Percentiles rank a stretch among this genome's conserved stretches.
These are phyloP conservation scores for Lachancea lanzarotensis DNA, from an alignment of 805 yeast species.

Conservation along the genomic window DNA sequence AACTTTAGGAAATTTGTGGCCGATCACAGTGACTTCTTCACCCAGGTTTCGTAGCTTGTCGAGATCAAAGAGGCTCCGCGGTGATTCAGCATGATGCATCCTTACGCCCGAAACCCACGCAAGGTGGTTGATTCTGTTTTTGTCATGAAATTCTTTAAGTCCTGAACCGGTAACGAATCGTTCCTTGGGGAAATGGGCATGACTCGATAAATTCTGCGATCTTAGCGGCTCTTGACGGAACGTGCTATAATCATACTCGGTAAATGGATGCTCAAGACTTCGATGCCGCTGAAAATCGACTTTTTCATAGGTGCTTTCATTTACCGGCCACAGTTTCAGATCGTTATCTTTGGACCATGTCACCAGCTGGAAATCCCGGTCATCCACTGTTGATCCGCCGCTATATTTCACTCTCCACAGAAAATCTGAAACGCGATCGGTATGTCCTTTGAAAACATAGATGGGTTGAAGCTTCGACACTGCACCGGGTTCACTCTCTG, in stretches of 20 bases:
- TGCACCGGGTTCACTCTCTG: conserved; percentile 17
- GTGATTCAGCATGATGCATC: conserved; percentile 38
- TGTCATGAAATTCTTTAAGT: conserved; percentile 15
- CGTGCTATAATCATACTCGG: conserved; percentile 41
- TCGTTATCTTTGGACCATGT: conserved; percentile 93
- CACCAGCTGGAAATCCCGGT: conserved; percentile 82
- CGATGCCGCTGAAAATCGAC: conserved; percentile 38
- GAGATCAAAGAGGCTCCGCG: conserved; percentile 34
- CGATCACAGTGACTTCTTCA: conserved; percentile 84
- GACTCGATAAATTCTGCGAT: conserved; percentile 17
- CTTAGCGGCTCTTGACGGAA: conserved; percentile 47
- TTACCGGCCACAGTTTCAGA: conserved; percentile 71
- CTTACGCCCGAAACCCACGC: conserved; percentile 93
- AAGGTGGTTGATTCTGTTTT: conserved; percentile 54
- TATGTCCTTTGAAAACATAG: conserved; percentile 69
- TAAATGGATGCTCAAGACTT: conserved; percentile 34
- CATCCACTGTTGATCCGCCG: conserved; percentile 42
- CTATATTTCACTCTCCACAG: conserved; percentile 70
- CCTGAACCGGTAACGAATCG: conserved; percentile 38
- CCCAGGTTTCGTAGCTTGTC: conserved; percentile 60
- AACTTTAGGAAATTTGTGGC: conserved; percentile 82
- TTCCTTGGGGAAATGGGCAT: conserved; percentile 34
- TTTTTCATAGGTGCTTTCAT: conserved; percentile 42
- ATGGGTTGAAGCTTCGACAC: conserved; percentile 43
- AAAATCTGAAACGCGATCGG: conserved; percentile 80